These are phyloP conservation scores for Huntiella abstrusa DNA, from an alignment of 2,329 filamentous ascomycete species.

Conservation along the genomic window DNA sequence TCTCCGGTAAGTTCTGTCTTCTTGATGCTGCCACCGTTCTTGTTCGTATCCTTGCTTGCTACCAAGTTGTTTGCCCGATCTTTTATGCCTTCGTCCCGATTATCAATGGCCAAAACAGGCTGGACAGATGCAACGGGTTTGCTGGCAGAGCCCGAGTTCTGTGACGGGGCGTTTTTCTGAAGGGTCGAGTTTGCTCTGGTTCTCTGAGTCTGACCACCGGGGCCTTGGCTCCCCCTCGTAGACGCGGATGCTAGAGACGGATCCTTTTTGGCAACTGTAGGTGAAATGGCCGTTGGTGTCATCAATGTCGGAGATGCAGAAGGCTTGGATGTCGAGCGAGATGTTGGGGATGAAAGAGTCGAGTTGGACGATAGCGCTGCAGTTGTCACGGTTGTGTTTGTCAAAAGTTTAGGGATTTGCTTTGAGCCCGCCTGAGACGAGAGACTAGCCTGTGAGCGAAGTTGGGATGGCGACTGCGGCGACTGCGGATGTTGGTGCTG, in stretches of 20 bases:
- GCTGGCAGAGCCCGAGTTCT: no score
- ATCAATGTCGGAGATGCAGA: background rate
- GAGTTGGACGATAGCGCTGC: background rate
- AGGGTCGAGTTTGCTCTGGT: no score
- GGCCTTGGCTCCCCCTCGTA: conserved; percentile 3
- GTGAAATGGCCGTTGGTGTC: background rate
- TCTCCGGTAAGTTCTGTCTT: background rate
- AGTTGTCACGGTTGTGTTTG: background rate
- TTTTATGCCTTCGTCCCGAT: no score
- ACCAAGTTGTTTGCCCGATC: no score
- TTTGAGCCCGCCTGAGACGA: background rate
- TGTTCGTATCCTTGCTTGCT: background rate
- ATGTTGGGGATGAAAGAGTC: background rate
- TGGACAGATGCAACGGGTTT: no score
- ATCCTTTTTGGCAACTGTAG: background rate
- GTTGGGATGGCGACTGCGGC: background rate
- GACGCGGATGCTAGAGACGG: background rate
- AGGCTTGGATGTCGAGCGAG: background rate
- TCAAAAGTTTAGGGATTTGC: background rate
- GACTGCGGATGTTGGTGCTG: background rate
- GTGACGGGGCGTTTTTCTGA: no score
- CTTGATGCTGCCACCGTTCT: background rate
- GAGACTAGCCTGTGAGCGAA: background rate
- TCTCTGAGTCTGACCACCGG: conserved; percentile 1
- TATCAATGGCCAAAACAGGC: no score